Base-by-base conservation (phyloP, 257 asterid species). In the Fraxinus anomala region DNA sequence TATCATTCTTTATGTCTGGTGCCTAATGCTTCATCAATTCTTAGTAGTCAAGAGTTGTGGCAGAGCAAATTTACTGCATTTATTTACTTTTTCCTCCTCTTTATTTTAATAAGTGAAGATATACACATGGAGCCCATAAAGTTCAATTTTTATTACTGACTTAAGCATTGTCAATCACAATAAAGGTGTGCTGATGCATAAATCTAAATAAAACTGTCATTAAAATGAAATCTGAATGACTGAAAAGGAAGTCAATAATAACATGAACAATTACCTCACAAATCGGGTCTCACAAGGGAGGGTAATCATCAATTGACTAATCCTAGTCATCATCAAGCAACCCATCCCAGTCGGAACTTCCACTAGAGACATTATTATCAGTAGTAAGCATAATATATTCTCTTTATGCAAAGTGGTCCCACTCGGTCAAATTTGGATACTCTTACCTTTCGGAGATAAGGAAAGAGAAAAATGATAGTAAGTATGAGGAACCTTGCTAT, bases 331-430 rank as follows among this genome's bases (percentile, higher is more conserved):
- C 97, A 89, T 93, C 99, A 73, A 92, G 97, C 49, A 96, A 89
- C 81, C 87, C 94, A 85, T 93, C 97, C 99, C 98, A 96, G 72
- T 91, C 94, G 86, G 91, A 96, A 91, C 97, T 95, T 80, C 99
- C 98, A 81, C 91, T 92, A 42, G 98, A 96, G 79, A 97, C 98
- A 84, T 91, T 87, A 90, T 97, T 97, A 87, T 93, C 98, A 97
- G 91, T 90, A 3, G 95, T 93, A 36, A 93, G 99, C 90, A 97
- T 89, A 77, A 92, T 91, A 84, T 93, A 93, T 84, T 93, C 98
- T 85, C 98, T 83, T 97, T 87, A 81, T 92, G 97, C 97, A 82
- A 96, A 96, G 76, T 96, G 97, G 83, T 92, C 99, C 99, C 99
- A 96, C 83, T 96, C 99, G 5, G 99, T 93, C 91, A 91, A 85